These are phyloP conservation scores for Viola odorata DNA, from an alignment of 345 rosid species.

Conservation along the genomic window DNA sequence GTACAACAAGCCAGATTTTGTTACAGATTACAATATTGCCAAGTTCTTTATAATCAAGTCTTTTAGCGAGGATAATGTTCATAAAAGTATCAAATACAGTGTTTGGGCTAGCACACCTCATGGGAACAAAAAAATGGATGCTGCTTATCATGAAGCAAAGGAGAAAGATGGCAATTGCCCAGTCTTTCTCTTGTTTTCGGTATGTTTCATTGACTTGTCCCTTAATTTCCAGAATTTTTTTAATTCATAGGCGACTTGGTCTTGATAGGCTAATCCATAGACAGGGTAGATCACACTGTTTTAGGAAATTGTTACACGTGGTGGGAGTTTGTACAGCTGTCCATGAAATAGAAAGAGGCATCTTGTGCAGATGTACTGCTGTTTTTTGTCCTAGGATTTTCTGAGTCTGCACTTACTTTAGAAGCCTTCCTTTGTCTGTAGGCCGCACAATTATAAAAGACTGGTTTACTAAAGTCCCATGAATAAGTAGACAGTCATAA, in stretches of 20 bases:
- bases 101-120: slow-evolving; percentile 81
- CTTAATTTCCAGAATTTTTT: too few relatives aligned
- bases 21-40: slow-evolving; percentile 49
- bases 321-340: background rate
- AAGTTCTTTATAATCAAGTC: slow-evolving; percentile 69
- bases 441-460: background rate
- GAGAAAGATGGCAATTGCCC: slow-evolving; percentile 46
- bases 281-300: background rate
- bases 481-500: too few relatives aligned
- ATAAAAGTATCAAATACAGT: slow-evolving; percentile 62
- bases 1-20: slow-evolving; percentile 45
- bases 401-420: background rate
- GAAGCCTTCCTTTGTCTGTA: background rate
- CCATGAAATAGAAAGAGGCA: background rate
- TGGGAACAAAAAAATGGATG: slow-evolving; percentile 64
- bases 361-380: background rate
- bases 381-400: background rate
- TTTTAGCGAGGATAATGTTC: slow-evolving; percentile 77
- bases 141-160: slow-evolving; percentile 56
- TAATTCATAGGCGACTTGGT: too few relatives aligned
- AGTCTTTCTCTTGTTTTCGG: slow-evolving; percentile 64
- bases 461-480: too few relatives aligned
- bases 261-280: background rate
- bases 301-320: slow-evolving; percentile 3
- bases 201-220: slow-evolving; percentile 7